These are phyloP conservation scores for Ramaria rubella DNA, from an alignment of 768 basidiomycete species.

Conservation along the genomic window DNA sequence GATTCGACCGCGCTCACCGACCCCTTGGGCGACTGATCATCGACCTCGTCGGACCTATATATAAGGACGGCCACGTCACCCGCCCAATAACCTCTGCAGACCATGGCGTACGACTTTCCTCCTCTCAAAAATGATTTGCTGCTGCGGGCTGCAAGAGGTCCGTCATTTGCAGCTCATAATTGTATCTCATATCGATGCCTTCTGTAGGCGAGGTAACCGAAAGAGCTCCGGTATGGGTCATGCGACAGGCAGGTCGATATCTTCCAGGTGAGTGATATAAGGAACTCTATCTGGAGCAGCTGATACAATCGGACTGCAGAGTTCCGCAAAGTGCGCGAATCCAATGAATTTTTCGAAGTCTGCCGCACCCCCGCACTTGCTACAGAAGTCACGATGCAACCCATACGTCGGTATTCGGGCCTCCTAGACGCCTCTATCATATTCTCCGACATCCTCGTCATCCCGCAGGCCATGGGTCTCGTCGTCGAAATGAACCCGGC, in stretches of 20 bases:
- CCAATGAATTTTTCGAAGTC: conserved; percentile 91
- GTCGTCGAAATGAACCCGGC: conserved; percentile 90
- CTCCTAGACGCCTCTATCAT: conserved; percentile 95
- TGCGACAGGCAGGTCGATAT: conserved; percentile 95
- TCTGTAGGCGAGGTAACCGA: conserved; percentile 72
- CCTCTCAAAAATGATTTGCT: conserved; percentile 82
- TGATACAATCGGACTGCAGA: conserved; percentile 42
- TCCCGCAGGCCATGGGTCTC: conserved; percentile 98
- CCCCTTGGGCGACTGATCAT: background rate
- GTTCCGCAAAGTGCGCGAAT: conserved; percentile 78
- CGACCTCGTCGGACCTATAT: background rate
- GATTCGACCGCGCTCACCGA: background rate
- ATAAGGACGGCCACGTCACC: background rate
- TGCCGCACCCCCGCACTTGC: conserved; percentile 91
- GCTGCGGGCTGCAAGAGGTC: conserved; percentile 80
- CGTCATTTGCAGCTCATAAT: conserved; percentile 4
- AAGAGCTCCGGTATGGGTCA: conserved; percentile 95
- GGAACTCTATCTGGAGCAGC: background rate
- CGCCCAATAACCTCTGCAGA: background rate
- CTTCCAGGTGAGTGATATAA: conserved; percentile 66
- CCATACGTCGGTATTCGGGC: conserved; percentile 80
- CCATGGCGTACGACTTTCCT: conserved; percentile 41
- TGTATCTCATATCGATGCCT: background rate
- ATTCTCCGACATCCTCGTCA: conserved; percentile 96
- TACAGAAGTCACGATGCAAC: conserved; percentile 85